phyloP scores from a whole-genome alignment of 2,329 filamentous ascomycete genomes.

The Teratosphaeriaceae sp. region DNA sequence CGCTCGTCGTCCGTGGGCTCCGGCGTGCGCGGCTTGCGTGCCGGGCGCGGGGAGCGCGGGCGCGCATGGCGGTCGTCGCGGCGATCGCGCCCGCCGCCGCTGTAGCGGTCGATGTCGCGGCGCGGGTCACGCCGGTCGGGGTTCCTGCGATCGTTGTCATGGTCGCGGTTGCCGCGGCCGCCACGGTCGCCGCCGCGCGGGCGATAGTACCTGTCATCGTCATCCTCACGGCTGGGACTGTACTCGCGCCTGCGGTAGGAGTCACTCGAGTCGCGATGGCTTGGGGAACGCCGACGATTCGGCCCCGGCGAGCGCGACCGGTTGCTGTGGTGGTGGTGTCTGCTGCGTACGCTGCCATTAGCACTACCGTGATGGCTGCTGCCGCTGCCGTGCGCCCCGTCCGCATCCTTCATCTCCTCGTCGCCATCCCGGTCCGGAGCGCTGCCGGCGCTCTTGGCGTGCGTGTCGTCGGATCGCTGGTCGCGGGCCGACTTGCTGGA shows the following conservation, averaged over 20 bases:
- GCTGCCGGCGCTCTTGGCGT: no score
- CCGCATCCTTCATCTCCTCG: conserved; percentile 2
- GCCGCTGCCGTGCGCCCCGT: conserved; percentile 16
- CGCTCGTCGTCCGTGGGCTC: conserved; percentile 90
- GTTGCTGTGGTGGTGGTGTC: no score
- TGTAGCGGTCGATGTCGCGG: conserved; percentile 48
- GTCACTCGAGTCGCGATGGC: no score
- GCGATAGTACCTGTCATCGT: conserved; percentile 32
- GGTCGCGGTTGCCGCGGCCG: conserved; percentile 31
- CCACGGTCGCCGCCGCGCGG: no score
- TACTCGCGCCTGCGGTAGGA: conserved; percentile 29
- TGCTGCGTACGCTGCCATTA: conserved; percentile 31
- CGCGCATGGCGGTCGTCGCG: conserved; percentile 30
- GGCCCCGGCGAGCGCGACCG: conserved; percentile 17
- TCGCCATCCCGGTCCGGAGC: no score
- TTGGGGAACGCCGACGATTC: no score
- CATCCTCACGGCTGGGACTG: conserved; percentile 29
- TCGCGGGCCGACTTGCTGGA: conserved; percentile 20
- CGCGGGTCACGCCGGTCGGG: conserved; percentile 7
- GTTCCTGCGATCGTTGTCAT: conserved; percentile 44
- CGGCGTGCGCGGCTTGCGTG: conserved; percentile 41
- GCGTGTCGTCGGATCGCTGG: no score
- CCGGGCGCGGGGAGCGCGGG: conserved; percentile 6
- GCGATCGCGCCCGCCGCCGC: conserved; percentile 46
- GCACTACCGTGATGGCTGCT: conserved; percentile 22